Conservation (phyloP, 1,139 yeast genomes). For the Pichia sp. region DNA sequence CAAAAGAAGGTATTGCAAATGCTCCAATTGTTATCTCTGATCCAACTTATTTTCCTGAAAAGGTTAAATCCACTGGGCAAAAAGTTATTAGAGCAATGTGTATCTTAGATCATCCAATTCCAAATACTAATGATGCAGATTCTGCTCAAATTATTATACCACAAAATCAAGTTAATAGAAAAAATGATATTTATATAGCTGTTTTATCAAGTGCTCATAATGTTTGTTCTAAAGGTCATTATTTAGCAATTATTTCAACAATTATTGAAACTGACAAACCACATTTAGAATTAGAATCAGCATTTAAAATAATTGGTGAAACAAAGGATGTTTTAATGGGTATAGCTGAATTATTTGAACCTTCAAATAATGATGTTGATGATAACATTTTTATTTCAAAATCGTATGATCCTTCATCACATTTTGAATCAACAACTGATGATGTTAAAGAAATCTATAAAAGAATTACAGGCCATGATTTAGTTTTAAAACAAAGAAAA, state of each 20-base stretch:
- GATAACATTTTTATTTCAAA: constrained; percentile 76
- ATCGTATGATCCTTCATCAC: constrained; percentile 92
- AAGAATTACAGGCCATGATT: constrained; percentile 87
- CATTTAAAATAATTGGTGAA: constrained; percentile 82
- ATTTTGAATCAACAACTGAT: constrained; percentile 93
- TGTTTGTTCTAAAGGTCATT: constrained; percentile 86
- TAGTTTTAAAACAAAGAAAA: constrained; percentile 73
- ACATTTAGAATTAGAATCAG: constrained; percentile 88
- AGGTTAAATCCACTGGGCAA: constrained; percentile 78
- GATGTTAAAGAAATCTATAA: constrained; percentile 92
- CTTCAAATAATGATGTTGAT: constrained; percentile 71
- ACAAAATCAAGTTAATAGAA: constrained; percentile 89
- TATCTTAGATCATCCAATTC: constrained; percentile 82
- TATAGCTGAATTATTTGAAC: constrained; percentile 86
- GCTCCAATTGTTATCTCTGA: constrained; percentile 96
- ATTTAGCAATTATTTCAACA: constrained; percentile 89
- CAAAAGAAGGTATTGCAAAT: constrained; percentile 86
- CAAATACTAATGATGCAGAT: constrained; percentile 76
- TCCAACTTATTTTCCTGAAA: constrained; percentile 95
- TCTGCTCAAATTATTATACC: constrained; percentile 93
- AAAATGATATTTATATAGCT: constrained; percentile 92
- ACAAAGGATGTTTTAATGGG: constrained; percentile 90
- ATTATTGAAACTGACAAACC: constrained; percentile 92
- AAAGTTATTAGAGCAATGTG: constrained; percentile 94
- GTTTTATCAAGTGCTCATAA: constrained; percentile 85